phyloP scores from a whole-genome alignment of 139 green algal genomes.

The Chlorella vulgaris region DNA sequence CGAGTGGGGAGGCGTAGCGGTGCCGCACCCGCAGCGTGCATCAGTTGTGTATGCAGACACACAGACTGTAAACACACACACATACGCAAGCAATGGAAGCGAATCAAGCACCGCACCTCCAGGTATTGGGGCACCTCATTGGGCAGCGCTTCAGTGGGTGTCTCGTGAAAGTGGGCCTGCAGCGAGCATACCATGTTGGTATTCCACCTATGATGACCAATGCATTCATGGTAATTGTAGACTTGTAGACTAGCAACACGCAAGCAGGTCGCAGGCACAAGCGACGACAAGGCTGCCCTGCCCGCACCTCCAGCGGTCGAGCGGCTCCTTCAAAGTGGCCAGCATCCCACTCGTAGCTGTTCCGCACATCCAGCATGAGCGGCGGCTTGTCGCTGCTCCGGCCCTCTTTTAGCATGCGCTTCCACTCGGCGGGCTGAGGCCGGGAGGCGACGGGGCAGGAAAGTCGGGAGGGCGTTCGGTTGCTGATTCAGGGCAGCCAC shows the following conservation, averaged over 20 bases:
- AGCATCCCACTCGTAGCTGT: slow-evolving; percentile 98
- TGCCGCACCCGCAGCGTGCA: neutral
- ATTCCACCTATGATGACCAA: no score
- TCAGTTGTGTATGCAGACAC: neutral
- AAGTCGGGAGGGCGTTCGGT: neutral
- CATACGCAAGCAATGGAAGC: neutral
- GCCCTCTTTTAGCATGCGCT: slow-evolving; percentile 65
- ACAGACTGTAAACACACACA: no score
- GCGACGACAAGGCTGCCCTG: no score
- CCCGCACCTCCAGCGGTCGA: slow-evolving; percentile 61
- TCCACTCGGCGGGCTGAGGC: slow-evolving; percentile 69
- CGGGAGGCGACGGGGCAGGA: neutral
- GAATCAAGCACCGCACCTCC: slow-evolving; percentile 13
- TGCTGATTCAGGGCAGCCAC: no score
- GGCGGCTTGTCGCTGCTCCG: neutral
- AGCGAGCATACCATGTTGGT: no score
- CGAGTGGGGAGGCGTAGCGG: neutral
- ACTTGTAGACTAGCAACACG: neutral
- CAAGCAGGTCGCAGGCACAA: neutral
- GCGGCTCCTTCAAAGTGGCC: slow-evolving; percentile 93
- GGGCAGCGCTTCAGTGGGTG: slow-evolving; percentile 62
- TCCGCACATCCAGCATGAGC: slow-evolving; percentile 96
- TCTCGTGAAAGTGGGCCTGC: slow-evolving; percentile 92
- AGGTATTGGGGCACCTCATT: slow-evolving; percentile 62
- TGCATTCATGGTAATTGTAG: no score